phyloP scores from a whole-genome alignment of 2,329 filamentous ascomycete genomes.

The Pestalotiopsis sp. region DNA sequence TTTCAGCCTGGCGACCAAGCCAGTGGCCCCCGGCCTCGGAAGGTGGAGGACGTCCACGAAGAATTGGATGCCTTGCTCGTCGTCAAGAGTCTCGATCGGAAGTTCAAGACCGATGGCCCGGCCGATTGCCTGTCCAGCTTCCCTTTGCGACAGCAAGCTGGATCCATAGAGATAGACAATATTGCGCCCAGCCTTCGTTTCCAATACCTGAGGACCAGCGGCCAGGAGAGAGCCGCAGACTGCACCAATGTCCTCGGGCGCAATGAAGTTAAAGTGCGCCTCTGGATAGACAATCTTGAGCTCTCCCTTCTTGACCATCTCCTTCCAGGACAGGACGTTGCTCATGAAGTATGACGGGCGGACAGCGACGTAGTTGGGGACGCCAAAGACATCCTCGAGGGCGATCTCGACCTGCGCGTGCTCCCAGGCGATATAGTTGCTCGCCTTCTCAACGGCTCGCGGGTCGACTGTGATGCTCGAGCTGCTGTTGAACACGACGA shows the following conservation, averaged over 20 bases:
- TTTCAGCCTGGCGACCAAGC: not conserved
- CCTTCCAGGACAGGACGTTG: conserved; percentile 37
- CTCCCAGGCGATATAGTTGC: conserved; percentile 37
- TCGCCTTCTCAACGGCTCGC: conserved; percentile 18
- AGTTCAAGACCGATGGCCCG: conserved; percentile 33
- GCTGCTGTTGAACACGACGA: conserved; percentile 49
- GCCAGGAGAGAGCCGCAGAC: conserved; percentile 42
- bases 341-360: conserved; percentile 47
- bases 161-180: conserved; percentile 42
- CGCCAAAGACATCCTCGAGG: conserved; percentile 42
- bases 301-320: conserved; percentile 30
- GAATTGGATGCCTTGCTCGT: conserved; percentile 1
- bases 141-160: conserved; percentile 30
- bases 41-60: not conserved
- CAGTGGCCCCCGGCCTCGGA: not conserved
- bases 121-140: conserved; percentile 31
- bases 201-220: conserved; percentile 26
- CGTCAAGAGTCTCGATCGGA: not conserved
- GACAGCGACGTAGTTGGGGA: conserved; percentile 38
- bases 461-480: conserved; percentile 31
- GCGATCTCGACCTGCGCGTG: conserved; percentile 48
- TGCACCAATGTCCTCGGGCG: conserved; percentile 46
- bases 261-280: conserved; percentile 39
- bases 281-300: conserved; percentile 34
- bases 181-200: conserved; percentile 22